Evolutionary conservation across 495 filamentous ascomycete genomes (phyloP), one percentile per base, ranked within the genome.

Genomic region (Annulohypoxylon moriforme): DNA sequence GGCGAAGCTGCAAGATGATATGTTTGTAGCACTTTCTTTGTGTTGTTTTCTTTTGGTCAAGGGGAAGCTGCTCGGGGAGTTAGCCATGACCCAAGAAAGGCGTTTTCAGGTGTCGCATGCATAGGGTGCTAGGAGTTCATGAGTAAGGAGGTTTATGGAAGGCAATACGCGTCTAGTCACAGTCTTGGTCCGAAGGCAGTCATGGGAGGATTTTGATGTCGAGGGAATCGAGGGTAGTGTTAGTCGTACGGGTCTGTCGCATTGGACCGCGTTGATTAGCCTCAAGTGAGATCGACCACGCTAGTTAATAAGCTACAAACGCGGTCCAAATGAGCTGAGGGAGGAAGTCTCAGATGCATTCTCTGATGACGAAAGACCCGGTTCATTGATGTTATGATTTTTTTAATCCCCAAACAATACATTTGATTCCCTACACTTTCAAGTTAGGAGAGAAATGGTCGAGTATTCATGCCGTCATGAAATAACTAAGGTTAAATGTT

Each of bases 201-300:
- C 59, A 61, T 68, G 49, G 55, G 53, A 11, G 55, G 53, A n/a
- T 38, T 56, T 42, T 38, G 64, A 60, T 40, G 46, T 64, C 34
- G 33, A 73, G 57, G 64, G 27, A 57, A 40, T 58, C 14, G 44
- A 60, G n/a, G 64, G 63, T 67, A 50, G 59, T 36, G 46, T 29
- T 55, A 65, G 55, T 68, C 60, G 34, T 76, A 77, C 63, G 74
- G 69, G 67, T 74, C 38, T 72, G 62, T 77, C 29, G 47, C 61
- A 77, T 69, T 75, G 71, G 61, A 62, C 57, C 61, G 42, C 9
- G 64, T 69, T 62, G 24, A 47, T 60, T 47, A 46, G 24, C 50
- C 42, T 57, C 60, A 38, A 33, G 53, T 57, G 55, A 61, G 36
- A 59, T 24, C 22, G 27, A 31, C 14, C n/a, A 24, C 60, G 18